Evolutionary conservation across 257 asterid species (phyloP).

Genomic region (Nicotiana benthamiana): DNA sequence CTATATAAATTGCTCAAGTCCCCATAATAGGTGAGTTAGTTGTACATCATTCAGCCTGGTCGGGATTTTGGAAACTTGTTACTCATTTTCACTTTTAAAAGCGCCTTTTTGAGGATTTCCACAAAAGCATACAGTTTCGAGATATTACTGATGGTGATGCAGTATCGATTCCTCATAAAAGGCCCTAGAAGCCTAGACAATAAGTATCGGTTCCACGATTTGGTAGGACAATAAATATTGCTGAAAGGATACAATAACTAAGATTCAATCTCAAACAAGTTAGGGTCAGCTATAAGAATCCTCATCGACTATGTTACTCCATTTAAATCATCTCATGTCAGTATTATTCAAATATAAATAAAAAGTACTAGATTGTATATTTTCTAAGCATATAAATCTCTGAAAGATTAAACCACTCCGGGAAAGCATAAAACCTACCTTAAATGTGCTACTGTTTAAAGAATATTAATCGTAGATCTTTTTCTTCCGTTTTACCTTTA

Average conservation of each 20-base stretch:
- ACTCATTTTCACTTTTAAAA: not conserved
- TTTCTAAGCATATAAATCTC: not conserved
- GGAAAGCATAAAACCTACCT: not conserved
- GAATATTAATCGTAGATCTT: not conserved
- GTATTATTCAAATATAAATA: not conserved
- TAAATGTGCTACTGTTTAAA: not conserved
- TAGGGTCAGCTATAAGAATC: not conserved
- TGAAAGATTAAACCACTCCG: not conserved
- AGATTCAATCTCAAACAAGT: not conserved
- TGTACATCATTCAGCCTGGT: not conserved
- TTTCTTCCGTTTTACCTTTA: not conserved
- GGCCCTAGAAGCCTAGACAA: not conserved
- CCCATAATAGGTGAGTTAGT: not conserved
- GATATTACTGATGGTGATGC: not conserved
- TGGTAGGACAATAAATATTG: not conserved
- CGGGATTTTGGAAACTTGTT: not conserved
- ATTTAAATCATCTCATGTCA: too few species aligned
- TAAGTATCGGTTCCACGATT: too few species aligned
- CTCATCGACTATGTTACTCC: not conserved
- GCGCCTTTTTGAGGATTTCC: not conserved
- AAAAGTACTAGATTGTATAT: not conserved
- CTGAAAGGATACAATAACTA: not conserved
- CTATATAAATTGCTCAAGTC: not conserved
- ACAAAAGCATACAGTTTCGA: not conserved
- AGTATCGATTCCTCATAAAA: not conserved